phyloP scores from a whole-genome alignment of 352 stramenopile genomes.

The Blastocystis sp. region DNA sequence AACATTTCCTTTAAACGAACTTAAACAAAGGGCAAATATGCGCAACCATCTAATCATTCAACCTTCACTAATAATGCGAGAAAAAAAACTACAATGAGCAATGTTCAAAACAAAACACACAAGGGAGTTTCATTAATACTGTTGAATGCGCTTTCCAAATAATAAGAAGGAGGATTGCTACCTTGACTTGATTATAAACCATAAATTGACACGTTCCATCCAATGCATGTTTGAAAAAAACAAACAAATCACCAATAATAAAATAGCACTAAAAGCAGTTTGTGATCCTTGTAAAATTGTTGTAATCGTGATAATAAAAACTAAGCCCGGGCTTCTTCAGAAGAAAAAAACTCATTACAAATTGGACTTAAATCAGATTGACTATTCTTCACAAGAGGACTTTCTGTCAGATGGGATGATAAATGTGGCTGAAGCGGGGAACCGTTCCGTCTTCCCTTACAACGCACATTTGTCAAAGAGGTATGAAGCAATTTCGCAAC shows the following conservation, averaged over 20 bases:
- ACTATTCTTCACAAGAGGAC: neutral
- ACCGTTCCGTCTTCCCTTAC: neutral
- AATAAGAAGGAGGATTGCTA: neutral
- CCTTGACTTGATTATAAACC: neutral
- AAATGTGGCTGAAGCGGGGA: neutral
- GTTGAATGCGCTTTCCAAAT: neutral
- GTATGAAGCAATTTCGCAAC: neutral
- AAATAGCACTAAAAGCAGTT: neutral
- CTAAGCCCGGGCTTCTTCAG: neutral
- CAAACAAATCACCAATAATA: neutral
- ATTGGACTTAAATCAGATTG: neutral
- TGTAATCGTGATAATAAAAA: neutral
- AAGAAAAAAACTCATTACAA: neutral
- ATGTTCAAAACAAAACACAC: conserved; percentile 12
- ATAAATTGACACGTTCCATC: too few species aligned
- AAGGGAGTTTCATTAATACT: neutral
- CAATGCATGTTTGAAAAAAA: neutral
- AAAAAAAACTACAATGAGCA: neutral
- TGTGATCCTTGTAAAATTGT: neutral
- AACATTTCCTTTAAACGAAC: neutral
- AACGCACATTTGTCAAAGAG: neutral
- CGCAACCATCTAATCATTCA: neutral
- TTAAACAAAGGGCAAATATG: neutral
- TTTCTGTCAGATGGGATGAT: neutral
- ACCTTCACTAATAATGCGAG: neutral